A percentile compares a stretch with the other conserved stretches of the same genome.
Conservation (phyloP, 2,329 filamentous ascomycete genomes). For the Ophiostoma australiae region DNA sequence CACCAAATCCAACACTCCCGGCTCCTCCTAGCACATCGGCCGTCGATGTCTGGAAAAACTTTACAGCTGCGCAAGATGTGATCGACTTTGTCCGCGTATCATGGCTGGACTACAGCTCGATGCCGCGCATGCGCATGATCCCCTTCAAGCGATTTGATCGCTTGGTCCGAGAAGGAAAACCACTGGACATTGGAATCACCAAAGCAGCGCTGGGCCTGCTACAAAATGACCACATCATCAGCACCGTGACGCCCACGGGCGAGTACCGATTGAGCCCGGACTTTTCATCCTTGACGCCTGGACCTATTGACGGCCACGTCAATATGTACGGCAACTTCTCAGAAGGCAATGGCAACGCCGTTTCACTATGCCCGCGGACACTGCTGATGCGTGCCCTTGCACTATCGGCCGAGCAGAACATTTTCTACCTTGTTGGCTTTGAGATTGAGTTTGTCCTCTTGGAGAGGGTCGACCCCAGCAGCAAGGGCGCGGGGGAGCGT, state of each 20-base stretch:
- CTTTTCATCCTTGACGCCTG: slow-evolving; percentile 54
- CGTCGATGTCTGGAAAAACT: slow-evolving; percentile 34
- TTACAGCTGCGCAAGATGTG: slow-evolving; percentile 46
- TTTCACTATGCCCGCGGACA: slow-evolving; percentile 60
- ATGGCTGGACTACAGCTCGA: slow-evolving; percentile 75
- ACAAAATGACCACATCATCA: slow-evolving; percentile 58
- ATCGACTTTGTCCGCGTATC: slow-evolving; percentile 67
- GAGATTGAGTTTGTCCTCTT: slow-evolving; percentile 78
- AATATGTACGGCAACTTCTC: slow-evolving; percentile 64
- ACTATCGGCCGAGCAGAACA: slow-evolving; percentile 46
- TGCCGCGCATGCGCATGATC: slow-evolving; percentile 60
- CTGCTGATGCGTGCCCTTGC: slow-evolving; percentile 53
- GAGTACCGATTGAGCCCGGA: slow-evolving; percentile 65
- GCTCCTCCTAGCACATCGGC: background rate
- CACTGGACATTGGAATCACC: slow-evolving; percentile 54
- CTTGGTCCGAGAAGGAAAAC: slow-evolving; percentile 43
- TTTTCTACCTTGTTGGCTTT: slow-evolving; percentile 66
- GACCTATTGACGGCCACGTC: slow-evolving; percentile 56
- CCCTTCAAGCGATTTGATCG: slow-evolving; percentile 55
- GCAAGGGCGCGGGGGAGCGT: slow-evolving; percentile 24
- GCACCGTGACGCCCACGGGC: slow-evolving; percentile 53
- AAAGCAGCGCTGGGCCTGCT: slow-evolving; percentile 61
- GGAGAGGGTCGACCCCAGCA: slow-evolving; percentile 35
- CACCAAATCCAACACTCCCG: background rate
- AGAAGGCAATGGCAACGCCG: slow-evolving; percentile 48